Conservation (phyloP, 352 stramenopile species). For the Phytophthora ramorum region DNA sequence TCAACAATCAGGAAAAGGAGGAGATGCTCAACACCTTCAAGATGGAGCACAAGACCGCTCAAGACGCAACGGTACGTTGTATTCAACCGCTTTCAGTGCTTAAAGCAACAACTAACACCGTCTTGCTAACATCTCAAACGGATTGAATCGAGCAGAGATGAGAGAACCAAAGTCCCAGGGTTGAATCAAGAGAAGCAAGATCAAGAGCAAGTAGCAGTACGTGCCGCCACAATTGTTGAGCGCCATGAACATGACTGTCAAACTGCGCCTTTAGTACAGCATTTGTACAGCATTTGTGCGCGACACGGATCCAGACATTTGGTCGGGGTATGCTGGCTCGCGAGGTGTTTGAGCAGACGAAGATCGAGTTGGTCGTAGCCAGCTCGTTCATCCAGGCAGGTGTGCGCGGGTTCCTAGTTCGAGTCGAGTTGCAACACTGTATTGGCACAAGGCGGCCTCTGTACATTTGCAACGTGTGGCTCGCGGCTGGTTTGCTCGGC, state of each 20-base stretch:
- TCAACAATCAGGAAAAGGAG: constrained; percentile 73
- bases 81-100: neutral
- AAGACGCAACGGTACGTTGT: constrained; percentile 40
- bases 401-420: constrained; percentile 70
- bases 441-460: constrained; percentile 62
- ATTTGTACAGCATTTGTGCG: constrained; percentile 80
- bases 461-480: constrained; percentile 63
- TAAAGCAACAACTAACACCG: neutral
- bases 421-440: constrained; percentile 68
- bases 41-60: constrained; percentile 51
- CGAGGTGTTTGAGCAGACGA: constrained; percentile 54
- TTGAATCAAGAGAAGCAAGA: constrained; percentile 42
- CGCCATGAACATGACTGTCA: constrained; percentile 23
- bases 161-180: constrained; percentile 11
- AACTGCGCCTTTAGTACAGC: constrained; percentile 48
- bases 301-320: constrained; percentile 80
- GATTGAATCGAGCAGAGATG: constrained; percentile 19
- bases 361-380: constrained; percentile 32
- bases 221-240: constrained; percentile 9
- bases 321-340: constrained; percentile 75
- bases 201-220: constrained; percentile 23
- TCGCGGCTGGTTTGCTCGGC: constrained; percentile 62
- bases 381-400: constrained; percentile 80
- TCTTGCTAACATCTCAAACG: constrained; percentile 26
- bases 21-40: constrained; percentile 81